Evolutionary conservation across 2,329 filamentous ascomycete genomes (phyloP), one percentile per base, ranked within the genome.

Genomic region (Calonectria fujianensis): DNA sequence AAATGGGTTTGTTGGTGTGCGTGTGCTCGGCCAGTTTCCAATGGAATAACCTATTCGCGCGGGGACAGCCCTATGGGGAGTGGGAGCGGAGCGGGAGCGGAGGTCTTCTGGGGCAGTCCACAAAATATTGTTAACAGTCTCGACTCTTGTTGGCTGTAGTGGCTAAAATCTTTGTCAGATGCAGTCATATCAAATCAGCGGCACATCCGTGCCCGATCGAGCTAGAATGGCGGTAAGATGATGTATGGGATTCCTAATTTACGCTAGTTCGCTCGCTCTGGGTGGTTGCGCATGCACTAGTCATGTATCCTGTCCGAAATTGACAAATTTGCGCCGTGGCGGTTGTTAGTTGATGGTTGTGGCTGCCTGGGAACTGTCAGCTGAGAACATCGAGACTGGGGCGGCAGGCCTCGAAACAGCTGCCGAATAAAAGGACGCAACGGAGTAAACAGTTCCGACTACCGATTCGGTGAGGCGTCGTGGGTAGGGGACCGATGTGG

Each of bases 131-230:
- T 20, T 39, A 61, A 61, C 35, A 11, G 3, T 3, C 24, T 39
- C 27, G n/a, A 39, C 57, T 27, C 13, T 11, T 27, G n/a, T 39
- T 14, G 35, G 57, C 5, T 39, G 57, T 39, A 61, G 7, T 24
- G 27, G 57, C 57, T 61, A 61, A 61, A 61, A 61, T 61, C 57
- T 61, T 61, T 61, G 57, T 61, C 57, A 61, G 57, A 61, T 61
- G 32, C n/a, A 6, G 24, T 63, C 35, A 29, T 9, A 11, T 24
- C 13, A 63, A 14, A 29, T 11, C 24, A 29, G 14, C 24, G n/a
- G 35, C 7, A 29, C 13, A 63, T 41, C 14, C 10, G 57, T 29
- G 31, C 35, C 57, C 9, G 31, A 29, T 41, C 5, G 14, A 41
- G n/a, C 18, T 3, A 2, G 24, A 63, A 41, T 63, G 35, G 57